phyloP scores from a whole-genome alignment of 208 protist genomes.

The Polymyxa betae region DNA sequence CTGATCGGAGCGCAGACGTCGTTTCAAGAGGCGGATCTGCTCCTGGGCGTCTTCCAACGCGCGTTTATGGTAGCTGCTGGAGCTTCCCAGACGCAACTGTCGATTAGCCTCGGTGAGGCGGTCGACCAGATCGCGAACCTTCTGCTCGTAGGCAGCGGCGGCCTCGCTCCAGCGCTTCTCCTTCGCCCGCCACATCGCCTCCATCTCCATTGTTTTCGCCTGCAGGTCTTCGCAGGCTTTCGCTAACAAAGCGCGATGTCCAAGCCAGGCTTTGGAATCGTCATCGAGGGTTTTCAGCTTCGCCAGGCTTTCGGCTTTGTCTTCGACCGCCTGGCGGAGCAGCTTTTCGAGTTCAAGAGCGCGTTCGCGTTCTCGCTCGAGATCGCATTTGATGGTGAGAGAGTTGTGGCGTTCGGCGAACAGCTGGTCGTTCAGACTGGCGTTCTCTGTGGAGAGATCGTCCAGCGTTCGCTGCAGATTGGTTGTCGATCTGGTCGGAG shows the following conservation, averaged over 20 bases:
- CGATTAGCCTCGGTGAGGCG: conserved; percentile 16
- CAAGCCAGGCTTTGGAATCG: neutral
- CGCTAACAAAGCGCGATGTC: neutral
- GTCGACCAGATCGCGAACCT: neutral
- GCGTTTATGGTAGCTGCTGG: neutral
- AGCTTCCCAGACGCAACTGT: neutral
- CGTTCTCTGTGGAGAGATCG: neutral
- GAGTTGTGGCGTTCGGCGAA: neutral
- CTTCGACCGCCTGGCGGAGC: neutral
- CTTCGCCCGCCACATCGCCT: neutral
- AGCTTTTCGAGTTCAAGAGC: neutral
- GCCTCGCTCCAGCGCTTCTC: neutral
- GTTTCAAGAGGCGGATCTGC: conserved; percentile 7
- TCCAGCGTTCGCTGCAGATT: too few species aligned
- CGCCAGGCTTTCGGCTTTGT: neutral
- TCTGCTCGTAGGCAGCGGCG: neutral
- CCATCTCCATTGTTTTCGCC: neutral
- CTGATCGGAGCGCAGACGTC: conserved; percentile 16
- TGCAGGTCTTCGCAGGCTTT: neutral
- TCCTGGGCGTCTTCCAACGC: conserved; percentile 21
- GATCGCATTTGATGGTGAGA: neutral
- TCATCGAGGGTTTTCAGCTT: neutral
- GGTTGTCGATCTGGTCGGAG: too few species aligned
- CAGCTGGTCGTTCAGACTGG: neutral
- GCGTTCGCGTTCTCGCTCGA: neutral